Evolutionary conservation across 1,139 yeast genomes (phyloP).

Genomic region (Zygosaccharomyces pseudobailii): DNA sequence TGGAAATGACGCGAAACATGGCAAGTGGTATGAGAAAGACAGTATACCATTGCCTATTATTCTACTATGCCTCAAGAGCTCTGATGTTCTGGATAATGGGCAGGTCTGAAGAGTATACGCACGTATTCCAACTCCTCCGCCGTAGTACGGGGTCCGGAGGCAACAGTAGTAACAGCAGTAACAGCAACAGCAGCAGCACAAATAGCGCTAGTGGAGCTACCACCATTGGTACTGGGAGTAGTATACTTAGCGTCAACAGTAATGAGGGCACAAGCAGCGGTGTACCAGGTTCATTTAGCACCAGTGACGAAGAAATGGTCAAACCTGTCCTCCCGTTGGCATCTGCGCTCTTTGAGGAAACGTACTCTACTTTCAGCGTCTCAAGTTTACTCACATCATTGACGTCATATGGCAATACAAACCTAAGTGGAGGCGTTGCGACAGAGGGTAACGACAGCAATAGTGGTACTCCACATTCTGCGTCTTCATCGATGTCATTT

Average conservation of each 20-base stretch:
- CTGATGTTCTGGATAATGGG: slow-evolving; percentile 30
- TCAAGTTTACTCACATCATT: slow-evolving; percentile 15
- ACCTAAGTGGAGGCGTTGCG: not conserved
- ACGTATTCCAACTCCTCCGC: slow-evolving; percentile 9
- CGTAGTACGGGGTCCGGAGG: not conserved
- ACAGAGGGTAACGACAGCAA: not conserved
- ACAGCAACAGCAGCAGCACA: not conserved
- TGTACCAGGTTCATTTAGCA: not conserved
- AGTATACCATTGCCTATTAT: slow-evolving; percentile 23
- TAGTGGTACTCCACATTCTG: slow-evolving; percentile 7
- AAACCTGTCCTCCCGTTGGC: slow-evolving; percentile 12
- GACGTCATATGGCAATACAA: slow-evolving; percentile 2
- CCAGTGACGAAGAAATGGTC: slow-evolving; percentile 4
- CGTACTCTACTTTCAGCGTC: slow-evolving; percentile 23
- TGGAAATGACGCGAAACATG: slow-evolving; percentile 23
- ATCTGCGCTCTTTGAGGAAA: slow-evolving; percentile 21
- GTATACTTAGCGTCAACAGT: not conserved
- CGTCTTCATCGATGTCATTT: slow-evolving; percentile 9
- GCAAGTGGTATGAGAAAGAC: slow-evolving; percentile 23
- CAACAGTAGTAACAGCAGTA: not conserved
- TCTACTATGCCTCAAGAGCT: slow-evolving; percentile 28
- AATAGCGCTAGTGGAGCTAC: not conserved
- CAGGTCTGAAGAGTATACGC: slow-evolving; percentile 29
- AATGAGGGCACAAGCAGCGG: not conserved
- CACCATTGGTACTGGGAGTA: not conserved